These are phyloP conservation scores for Colletotrichum magnum DNA, from an alignment of 2,329 filamentous ascomycete genomes.

Conservation along the genomic window DNA sequence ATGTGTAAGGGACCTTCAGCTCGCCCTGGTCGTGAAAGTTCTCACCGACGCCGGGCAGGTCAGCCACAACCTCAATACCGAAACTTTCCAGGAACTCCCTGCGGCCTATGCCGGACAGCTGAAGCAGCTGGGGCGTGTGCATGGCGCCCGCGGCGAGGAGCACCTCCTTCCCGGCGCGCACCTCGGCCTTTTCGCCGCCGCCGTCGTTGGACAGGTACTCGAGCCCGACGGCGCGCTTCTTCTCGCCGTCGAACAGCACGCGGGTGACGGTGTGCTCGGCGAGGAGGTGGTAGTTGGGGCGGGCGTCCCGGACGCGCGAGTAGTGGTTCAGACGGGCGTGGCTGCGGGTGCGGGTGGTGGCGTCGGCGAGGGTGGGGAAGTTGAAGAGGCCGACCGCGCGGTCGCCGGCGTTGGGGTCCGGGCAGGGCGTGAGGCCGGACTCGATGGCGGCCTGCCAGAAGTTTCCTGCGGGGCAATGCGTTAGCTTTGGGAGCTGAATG, in stretches of 20 bases:
- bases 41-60: slow-evolving; percentile 64
- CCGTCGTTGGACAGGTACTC: slow-evolving; percentile 60
- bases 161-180: slow-evolving; percentile 51
- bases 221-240: slow-evolving; percentile 66
- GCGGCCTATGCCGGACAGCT: slow-evolving; percentile 64
- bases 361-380: slow-evolving; percentile 46
- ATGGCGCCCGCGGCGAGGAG: slow-evolving; percentile 57
- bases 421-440: slow-evolving; percentile 42
- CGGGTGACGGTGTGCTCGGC: slow-evolving; percentile 69
- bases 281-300: slow-evolving; percentile 73
- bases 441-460: slow-evolving; percentile 48
- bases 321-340: slow-evolving; percentile 48
- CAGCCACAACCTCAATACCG: slow-evolving; percentile 56
- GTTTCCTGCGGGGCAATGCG: slow-evolving; percentile 14
- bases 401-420: slow-evolving; percentile 45
- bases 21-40: slow-evolving; percentile 60
- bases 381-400: slow-evolving; percentile 46
- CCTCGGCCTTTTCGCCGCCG: slow-evolving; percentile 23
- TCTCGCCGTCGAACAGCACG: slow-evolving; percentile 65
- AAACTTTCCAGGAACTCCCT: slow-evolving; percentile 51
- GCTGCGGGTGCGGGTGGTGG: slow-evolving; percentile 48
- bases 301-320: slow-evolving; percentile 49
- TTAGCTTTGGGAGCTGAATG: too few species aligned
- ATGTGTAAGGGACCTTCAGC: slow-evolving; percentile 44
- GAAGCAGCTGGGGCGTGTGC: slow-evolving; percentile 60